Percentiles rank a stretch among this genome's conserved stretches.
phyloP scores from a whole-genome alignment of 331 rosid genomes.

The Cydonia oblonga region DNA sequence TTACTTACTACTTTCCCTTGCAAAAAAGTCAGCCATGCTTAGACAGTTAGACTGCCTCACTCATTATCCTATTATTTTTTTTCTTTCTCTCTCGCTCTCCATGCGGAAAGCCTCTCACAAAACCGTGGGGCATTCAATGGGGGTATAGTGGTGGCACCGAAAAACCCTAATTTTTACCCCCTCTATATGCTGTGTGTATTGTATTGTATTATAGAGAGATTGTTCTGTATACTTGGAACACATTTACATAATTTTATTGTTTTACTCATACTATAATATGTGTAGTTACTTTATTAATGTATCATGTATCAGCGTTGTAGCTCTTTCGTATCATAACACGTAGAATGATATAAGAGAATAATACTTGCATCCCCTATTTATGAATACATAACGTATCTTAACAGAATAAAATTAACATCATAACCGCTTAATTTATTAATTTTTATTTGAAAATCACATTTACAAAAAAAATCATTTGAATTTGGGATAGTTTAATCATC shows the following conservation, averaged over 20 bases:
- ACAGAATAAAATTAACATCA: too few species aligned
- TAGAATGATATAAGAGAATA: too few species aligned
- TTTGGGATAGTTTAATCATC: too few species aligned
- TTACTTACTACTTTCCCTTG: conserved; percentile 23
- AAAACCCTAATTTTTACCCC: not conserved
- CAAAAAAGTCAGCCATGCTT: conserved; percentile 33
- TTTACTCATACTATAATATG: too few species aligned
- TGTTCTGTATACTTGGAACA: not conserved
- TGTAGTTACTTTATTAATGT: too few species aligned
- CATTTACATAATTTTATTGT: not conserved
- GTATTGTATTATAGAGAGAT: not conserved
- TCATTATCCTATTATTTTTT: not conserved
- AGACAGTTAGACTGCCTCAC: conserved; percentile 12
- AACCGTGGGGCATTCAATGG: conserved; percentile 31
- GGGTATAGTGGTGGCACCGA: conserved; percentile 10
- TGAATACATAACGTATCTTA: too few species aligned
- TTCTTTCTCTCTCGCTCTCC: not conserved
- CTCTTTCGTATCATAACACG: too few species aligned
- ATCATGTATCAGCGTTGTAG: too few species aligned
- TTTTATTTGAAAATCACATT: too few species aligned
- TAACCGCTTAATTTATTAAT: too few species aligned
- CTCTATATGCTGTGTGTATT: not conserved
- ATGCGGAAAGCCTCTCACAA: conserved; percentile 14
- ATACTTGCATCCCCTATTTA: too few species aligned
- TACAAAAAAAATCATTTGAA: too few species aligned